Conservation (phyloP, 1,284 basidiomycete genomes). For the Pascua guehoae region DNA sequence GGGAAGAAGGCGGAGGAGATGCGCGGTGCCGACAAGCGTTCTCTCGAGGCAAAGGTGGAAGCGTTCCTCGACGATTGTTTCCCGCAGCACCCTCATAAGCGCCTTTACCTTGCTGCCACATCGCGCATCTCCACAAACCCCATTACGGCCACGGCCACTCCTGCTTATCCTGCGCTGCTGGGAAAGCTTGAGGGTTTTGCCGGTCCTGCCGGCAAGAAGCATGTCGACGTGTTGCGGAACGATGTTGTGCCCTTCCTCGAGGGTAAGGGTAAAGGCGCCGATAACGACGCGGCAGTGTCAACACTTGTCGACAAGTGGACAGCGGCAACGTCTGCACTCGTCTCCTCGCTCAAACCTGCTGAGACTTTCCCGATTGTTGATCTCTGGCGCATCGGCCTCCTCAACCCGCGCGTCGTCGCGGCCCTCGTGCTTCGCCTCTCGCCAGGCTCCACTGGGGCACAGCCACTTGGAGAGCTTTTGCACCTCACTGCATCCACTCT, state of each 20-base stretch:
- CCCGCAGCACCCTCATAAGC: constrained; percentile 63
- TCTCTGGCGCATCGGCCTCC: constrained; percentile 72
- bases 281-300: constrained; percentile 27
- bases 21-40: constrained; percentile 58
- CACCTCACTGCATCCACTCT: constrained; percentile 36
- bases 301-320: constrained; percentile 51
- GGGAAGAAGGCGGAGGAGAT: constrained; percentile 73
- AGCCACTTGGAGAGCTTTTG: constrained; percentile 56
- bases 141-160: constrained; percentile 69
- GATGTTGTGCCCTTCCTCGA: constrained; percentile 67
- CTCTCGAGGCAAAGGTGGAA: constrained; percentile 37
- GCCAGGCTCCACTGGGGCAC: constrained; percentile 58
- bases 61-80: constrained; percentile 53
- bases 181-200: constrained; percentile 62
- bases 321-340: constrained; percentile 54
- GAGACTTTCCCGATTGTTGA: constrained; percentile 77
- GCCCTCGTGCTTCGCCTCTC: constrained; percentile 52
- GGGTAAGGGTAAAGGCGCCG: constrained; percentile 33
- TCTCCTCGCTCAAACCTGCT: constrained; percentile 55
- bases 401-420: constrained; percentile 59
- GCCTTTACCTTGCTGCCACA: constrained; percentile 60
- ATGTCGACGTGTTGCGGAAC: constrained; percentile 55
- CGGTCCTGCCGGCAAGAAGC: constrained; percentile 24
- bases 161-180: constrained; percentile 63
- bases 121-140: constrained; percentile 66